Conservation (phyloP, 371 early-diverging fungal species). For the Rhizomucor pusillus region DNA sequence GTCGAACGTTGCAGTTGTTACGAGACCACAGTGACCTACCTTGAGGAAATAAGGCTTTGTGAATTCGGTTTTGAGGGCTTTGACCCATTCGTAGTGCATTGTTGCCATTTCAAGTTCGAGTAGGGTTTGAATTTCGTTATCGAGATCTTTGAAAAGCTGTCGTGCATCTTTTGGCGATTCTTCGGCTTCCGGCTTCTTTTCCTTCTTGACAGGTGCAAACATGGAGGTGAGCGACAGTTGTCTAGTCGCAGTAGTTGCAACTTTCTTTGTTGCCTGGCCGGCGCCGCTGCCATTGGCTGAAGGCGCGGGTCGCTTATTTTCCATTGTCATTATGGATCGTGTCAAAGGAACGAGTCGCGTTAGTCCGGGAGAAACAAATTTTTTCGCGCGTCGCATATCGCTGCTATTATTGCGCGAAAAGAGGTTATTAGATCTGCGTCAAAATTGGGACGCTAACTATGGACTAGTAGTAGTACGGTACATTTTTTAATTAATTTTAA, state of each 20-base stretch:
- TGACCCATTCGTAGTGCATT: conserved; percentile 78
- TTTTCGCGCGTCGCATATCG: not conserved
- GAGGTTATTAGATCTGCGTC: too few species aligned
- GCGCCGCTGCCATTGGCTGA: not conserved
- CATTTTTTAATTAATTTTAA: too few species aligned
- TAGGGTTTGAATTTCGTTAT: conserved; percentile 46
- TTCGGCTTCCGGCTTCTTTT: conserved; percentile 3
- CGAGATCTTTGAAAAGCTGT: conserved; percentile 20
- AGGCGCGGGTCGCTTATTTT: not conserved
- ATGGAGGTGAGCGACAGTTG: conserved; percentile 31
- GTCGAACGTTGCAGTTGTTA: not conserved
- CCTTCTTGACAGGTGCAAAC: conserved; percentile 26
- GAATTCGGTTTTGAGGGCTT: conserved; percentile 67
- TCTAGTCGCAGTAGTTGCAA: conserved; percentile 8
- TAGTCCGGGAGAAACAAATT: not conserved
- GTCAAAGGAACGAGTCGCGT: not conserved
- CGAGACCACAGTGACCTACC: conserved; percentile 33
- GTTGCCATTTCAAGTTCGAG: conserved; percentile 71
- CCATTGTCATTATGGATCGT: not conserved
- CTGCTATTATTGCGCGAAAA: too few species aligned
- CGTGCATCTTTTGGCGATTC: not conserved
- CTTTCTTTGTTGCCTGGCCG: not conserved
- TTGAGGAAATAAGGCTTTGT: conserved; percentile 74
- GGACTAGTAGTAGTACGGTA: too few species aligned
- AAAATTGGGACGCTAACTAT: too few species aligned